These are phyloP conservation scores for Francoa sonchifolia DNA, from an alignment of 441 rosid species.

Conservation along the genomic window DNA sequence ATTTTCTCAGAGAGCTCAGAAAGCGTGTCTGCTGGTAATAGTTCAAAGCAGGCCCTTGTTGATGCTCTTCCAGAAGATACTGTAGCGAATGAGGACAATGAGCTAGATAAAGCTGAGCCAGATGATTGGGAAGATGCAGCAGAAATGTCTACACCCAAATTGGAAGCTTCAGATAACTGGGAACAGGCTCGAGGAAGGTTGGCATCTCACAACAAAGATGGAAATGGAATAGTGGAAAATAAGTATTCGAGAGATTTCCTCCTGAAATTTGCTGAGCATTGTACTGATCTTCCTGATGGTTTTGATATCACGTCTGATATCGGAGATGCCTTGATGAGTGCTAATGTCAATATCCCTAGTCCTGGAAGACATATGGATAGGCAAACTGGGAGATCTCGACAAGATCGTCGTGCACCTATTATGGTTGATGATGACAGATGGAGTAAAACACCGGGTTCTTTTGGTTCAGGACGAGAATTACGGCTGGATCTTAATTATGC, in stretches of 20 bases:
- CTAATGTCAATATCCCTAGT: conserved; percentile 28
- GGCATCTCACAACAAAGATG: conserved; percentile 20
- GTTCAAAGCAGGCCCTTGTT: conserved; percentile 26
- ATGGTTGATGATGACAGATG: conserved; percentile 64
- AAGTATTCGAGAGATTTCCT: conserved; percentile 94
- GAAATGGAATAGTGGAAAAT: conserved; percentile 32
- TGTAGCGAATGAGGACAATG: conserved; percentile 21
- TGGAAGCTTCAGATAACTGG: conserved; percentile 34
- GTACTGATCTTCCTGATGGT: conserved; percentile 56
- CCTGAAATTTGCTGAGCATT: conserved; percentile 61
- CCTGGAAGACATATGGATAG: conserved; percentile 62
- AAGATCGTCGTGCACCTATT: conserved; percentile 57
- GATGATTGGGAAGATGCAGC: conserved; percentile 99
- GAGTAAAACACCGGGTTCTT: conserved; percentile 40
- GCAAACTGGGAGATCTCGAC: conserved; percentile 42
- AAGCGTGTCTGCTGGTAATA: conserved; percentile 15
- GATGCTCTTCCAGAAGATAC: conserved; percentile 23
- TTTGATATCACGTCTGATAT: conserved; percentile 43
- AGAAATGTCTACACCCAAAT: conserved; percentile 69
- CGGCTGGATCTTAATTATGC: conserved; percentile 39
- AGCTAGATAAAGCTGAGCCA: conserved; percentile 49
- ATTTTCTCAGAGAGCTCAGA: conserved; percentile 22
- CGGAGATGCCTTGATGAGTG: conserved; percentile 31
- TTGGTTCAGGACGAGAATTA: conserved; percentile 41
- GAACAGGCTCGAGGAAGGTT: conserved; percentile 21